phyloP scores from a whole-genome alignment of 2,329 filamentous ascomycete genomes.

The Coniochaeta hoffmannii region DNA sequence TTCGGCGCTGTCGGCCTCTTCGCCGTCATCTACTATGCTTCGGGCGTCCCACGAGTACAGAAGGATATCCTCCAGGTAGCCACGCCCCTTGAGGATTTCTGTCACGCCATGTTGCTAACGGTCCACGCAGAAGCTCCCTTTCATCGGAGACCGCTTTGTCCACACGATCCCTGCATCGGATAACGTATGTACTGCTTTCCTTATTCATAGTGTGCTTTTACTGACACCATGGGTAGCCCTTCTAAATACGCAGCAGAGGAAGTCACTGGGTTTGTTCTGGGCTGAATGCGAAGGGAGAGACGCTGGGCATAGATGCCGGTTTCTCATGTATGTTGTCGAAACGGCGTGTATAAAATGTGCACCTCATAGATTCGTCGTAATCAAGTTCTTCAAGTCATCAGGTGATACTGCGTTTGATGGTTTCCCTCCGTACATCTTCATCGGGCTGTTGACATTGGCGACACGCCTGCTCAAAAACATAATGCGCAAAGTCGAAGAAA shows the following conservation, averaged over 20 bases:
- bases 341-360: background rate
- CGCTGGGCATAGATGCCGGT: background rate
- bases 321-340: background rate
- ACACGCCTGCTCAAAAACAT: too few species aligned
- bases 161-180: conserved; percentile 51
- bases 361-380: background rate
- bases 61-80: conserved; percentile 51
- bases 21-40: conserved; percentile 52
- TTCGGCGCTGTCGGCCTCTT: conserved; percentile 53
- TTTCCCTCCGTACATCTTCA: too few species aligned
- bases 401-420: background rate
- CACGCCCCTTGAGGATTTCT: background rate
- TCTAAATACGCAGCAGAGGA: background rate
- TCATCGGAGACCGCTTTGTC: conserved; percentile 42
- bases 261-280: background rate
- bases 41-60: conserved; percentile 54
- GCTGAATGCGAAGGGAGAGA: background rate
- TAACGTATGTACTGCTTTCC: conserved; percentile 43
- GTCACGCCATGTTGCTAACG: conserved; percentile 13
- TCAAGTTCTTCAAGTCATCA: background rate
- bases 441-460: too few species aligned
- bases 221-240: background rate
- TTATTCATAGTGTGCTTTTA: background rate
- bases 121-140: conserved; percentile 42
- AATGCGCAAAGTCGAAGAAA: too few species aligned